phyloP scores from a whole-genome alignment of 129 eudicot species.

The Artemisia tridentata region DNA sequence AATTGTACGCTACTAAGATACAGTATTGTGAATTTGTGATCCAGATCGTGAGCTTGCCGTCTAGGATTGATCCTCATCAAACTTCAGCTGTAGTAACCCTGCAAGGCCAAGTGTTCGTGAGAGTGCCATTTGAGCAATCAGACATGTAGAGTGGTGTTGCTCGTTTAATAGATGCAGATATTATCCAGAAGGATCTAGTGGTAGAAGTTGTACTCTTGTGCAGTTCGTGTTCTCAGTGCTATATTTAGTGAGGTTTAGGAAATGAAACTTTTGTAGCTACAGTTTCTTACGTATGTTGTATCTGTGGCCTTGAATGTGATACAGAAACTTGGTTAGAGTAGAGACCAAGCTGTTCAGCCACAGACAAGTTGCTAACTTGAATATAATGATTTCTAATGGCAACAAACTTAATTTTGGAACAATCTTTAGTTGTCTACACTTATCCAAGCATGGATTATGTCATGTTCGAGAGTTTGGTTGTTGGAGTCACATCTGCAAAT shows the following conservation, averaged over 20 bases:
- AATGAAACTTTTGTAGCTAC: not conserved
- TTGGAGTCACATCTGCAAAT: too few species aligned
- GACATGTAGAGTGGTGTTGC: too few species aligned
- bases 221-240: too few species aligned
- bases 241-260: too few species aligned
- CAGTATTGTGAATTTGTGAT: not conserved
- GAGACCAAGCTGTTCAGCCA: not conserved
- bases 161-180: too few species aligned
- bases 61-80: too few species aligned
- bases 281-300: conserved; percentile 1
- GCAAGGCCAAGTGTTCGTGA: too few species aligned
- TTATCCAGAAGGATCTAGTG: too few species aligned
- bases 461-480: too few species aligned
- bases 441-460: not conserved
- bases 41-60: conserved; percentile 84
- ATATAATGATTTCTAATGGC: not conserved
- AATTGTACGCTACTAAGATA: not conserved
- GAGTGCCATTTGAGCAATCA: too few species aligned
- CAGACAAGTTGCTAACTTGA: not conserved
- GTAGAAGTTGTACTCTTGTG: too few species aligned
- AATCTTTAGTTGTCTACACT: not conserved
- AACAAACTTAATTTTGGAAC: not conserved
- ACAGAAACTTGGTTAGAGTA: not conserved
- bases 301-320: conserved; percentile 7
- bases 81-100: too few species aligned